Conservation (phyloP, 2,329 filamentous ascomycete genomes). For the Diaporthe destruens region DNA sequence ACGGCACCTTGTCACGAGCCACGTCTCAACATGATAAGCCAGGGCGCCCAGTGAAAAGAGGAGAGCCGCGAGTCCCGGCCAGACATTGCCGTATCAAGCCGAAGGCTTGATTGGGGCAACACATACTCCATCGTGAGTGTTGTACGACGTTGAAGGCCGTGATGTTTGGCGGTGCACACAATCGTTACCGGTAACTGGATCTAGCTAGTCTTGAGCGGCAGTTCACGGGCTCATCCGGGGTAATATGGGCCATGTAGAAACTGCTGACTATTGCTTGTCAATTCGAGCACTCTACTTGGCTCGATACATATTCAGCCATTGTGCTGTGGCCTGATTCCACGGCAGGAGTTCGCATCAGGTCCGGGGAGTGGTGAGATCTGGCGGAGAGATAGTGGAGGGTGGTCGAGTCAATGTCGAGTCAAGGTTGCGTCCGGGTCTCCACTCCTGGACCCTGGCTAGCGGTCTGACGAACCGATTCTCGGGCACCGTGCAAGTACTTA, state of each 20-base stretch:
- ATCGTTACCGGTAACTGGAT: background rate
- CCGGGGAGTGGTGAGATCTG: conserved; percentile 38
- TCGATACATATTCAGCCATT: background rate
- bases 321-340: conserved; percentile 1
- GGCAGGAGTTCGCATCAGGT: conserved; percentile 19
- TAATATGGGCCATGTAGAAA: background rate
- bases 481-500: conserved; percentile 41
- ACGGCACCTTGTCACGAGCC: conserved; percentile 35
- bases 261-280: conserved; percentile 38
- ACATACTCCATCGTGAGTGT: conserved; percentile 15
- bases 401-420: conserved; percentile 37
- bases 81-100: background rate
- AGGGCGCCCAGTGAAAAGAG: conserved; percentile 23
- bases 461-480: conserved; percentile 37
- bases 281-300: conserved; percentile 21
- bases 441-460: conserved; percentile 21
- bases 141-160: conserved; percentile 19
- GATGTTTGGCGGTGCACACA: background rate
- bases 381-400: conserved; percentile 27
- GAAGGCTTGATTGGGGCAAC: background rate
- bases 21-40: conserved; percentile 37
- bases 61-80: background rate
- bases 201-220: background rate
- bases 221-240: background rate
- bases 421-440: conserved; percentile 33